Percentiles rank a stretch among this genome's conserved stretches.
Evolutionary conservation across 140 eudicot species (phyloP).

Genomic region (Oenanthe javanica): DNA sequence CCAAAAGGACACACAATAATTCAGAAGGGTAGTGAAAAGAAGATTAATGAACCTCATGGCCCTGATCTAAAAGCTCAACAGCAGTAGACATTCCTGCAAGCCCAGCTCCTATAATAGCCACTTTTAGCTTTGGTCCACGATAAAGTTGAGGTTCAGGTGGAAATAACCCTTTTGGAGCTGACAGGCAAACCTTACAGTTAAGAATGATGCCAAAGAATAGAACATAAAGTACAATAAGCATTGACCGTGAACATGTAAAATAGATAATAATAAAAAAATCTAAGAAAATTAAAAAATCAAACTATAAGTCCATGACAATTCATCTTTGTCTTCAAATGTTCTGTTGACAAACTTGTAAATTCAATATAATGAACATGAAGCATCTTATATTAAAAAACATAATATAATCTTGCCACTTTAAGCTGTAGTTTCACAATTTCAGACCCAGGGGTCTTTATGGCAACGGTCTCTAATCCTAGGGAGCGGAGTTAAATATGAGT

Average conservation of each 20-base stretch:
- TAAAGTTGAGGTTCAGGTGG: conserved; percentile 96
- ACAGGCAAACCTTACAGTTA: conserved; percentile 1
- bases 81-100: conserved; percentile 99
- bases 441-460: background rate
- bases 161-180: conserved; percentile 98
- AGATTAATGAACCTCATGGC: conserved; percentile 63
- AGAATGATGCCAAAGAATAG: background rate
- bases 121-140: conserved; percentile 90
- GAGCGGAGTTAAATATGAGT: background rate
- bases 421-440: background rate
- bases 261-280: no score
- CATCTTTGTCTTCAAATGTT: background rate
- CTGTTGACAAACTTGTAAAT: background rate
- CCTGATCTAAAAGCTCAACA: conserved; percentile 95
- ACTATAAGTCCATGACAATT: background rate
- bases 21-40: conserved; percentile 1
- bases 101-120: conserved; percentile 96
- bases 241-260: background rate
- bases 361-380: background rate
- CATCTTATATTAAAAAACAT: background rate
- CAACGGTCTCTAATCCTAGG: background rate
- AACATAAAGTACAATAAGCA: background rate
- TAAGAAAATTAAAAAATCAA: background rate
- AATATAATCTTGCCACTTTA: background rate
- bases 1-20: background rate